Base-by-base conservation (phyloP, 768 basidiomycete species). In the Mrakia blollopis region DNA sequence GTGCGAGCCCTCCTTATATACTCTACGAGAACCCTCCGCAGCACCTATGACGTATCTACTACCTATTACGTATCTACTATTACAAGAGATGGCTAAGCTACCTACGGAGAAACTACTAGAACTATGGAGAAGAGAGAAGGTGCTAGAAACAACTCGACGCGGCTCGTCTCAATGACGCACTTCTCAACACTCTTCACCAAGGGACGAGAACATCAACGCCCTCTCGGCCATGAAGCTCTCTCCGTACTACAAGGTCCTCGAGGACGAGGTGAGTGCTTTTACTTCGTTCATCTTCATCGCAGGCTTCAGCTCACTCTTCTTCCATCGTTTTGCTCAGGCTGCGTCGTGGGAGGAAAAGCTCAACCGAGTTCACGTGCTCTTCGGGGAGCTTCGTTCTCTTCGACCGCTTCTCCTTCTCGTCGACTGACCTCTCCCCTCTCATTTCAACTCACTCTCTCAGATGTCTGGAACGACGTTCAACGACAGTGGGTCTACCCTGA, bases 401-500 rank as follows among this genome's bases (percentile, higher is more conserved):
- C 63, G 32, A 62, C 16, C 18, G n/a, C 18, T 32, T 65, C 63
- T 39, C n/a, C n/a, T 35, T 18, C 16, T 21, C 25, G 57, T 65
- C 69, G 70, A 28, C 28, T 28, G 57, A 57, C 57, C 9, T 35
- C 65, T 16, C 21, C n/a, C n/a, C 25, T 28, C 37, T 25, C 62
- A 21, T 50, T 35, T 65, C 16, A 21, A 2, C 63, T 37, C 9
- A 13, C 57, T 39, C n/a, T 18, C 13, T 11, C 52, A 93, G 93
- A 99, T 84, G 91, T 98, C 52, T 99, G 97, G 97, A 97, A 98
- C 80, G 97, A 99, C 80, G 97, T 99, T 25, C 97, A 99, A 81
- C 89, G 97, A 10, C 97, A 99, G 86, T 99, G 97, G 97, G 97
- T 99, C 0, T 99, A 99, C 83, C 88, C 99, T 72, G 97, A 99